Base-by-base conservation (phyloP, 2,329 filamentous ascomycete genomes). In the Allantophomopsis cytisporea region DNA sequence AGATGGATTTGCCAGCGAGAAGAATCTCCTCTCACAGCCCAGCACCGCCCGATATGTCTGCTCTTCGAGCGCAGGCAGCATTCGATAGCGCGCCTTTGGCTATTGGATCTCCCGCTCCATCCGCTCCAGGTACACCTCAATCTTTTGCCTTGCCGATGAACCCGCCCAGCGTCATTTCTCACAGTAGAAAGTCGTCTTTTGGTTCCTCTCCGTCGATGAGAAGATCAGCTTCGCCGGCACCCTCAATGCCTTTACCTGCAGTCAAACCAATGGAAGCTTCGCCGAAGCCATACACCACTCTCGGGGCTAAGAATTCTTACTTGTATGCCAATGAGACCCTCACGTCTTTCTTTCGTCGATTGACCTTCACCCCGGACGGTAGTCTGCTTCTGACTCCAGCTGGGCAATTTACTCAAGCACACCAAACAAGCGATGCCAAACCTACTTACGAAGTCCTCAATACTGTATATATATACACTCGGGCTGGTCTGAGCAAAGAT, bases 251-350 rank as follows among this genome's bases (percentile, higher is more conserved):
- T 23, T 64, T 98, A 15, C 91, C 91, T 3, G 91, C 91, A 2
- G 89, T 98, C 20, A 94, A 95, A 77, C 85, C 89, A 1, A 80
- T 91, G 58, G 89, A 89, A 51, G 73, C 86, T 7, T 94, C 88
- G 1, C 93, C 91, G 1, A 87, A 84, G 50, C 62, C 77, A 14
- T 71, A 73, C 30, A 58, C 58, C 46, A 68, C 73, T 21, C 50
- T 80, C 13, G 80, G 80, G 8, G 73, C 85, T 39, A 85, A 80
- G 55, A 95, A 94, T 51, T 79, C 87, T 33, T 87, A 79, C 49
- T 79, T 98, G 35, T 98, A 98, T 57, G 87, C 87, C 35, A 96
- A 95, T 52, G 91, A 98, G 61, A 95, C 89, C 0, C 73, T 96
- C 43, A 95, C 89, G 0, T 96, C 91, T 0, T 98, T 98, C 63